These are phyloP conservation scores for Curvularia hawaiiensis DNA, from an alignment of 2,329 filamentous ascomycete genomes.

Conservation along the genomic window DNA sequence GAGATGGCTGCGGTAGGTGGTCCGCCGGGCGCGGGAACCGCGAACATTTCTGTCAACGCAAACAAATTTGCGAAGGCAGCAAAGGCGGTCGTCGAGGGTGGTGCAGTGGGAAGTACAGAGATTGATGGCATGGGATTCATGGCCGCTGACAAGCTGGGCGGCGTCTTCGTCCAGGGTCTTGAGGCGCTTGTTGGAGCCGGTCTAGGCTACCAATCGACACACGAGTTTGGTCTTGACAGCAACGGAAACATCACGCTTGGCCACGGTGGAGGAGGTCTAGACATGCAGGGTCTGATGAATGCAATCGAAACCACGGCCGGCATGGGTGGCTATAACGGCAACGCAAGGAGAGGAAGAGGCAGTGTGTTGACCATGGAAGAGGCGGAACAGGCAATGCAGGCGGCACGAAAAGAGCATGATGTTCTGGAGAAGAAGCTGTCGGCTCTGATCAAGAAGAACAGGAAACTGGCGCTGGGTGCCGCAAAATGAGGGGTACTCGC, in stretches of 20 bases:
- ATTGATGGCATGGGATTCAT: slow-evolving; percentile 45
- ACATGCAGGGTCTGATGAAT: slow-evolving; percentile 35
- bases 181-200: slow-evolving; percentile 44
- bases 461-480: slow-evolving; percentile 28
- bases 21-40: slow-evolving; percentile 38
- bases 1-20: slow-evolving; percentile 47
- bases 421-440: slow-evolving; percentile 45
- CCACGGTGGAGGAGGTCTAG: slow-evolving; percentile 14
- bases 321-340: slow-evolving; percentile 16
- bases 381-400: slow-evolving; percentile 43
- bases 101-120: slow-evolving; percentile 36
- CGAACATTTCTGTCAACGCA: slow-evolving; percentile 36
- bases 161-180: slow-evolving; percentile 43
- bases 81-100: slow-evolving; percentile 42
- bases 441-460: slow-evolving; percentile 46
- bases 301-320: slow-evolving; percentile 21
- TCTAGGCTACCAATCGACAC: slow-evolving; percentile 30
- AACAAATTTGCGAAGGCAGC: slow-evolving; percentile 43
- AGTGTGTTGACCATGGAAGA: slow-evolving; percentile 44
- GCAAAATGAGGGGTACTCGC: slow-evolving; percentile 2
- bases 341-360: slow-evolving; percentile 19
- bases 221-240: slow-evolving; percentile 31
- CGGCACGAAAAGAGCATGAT: slow-evolving; percentile 44
- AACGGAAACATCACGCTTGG: slow-evolving; percentile 30
- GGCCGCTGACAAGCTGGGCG: slow-evolving; percentile 39